Conservation (phyloP, 768 basidiomycete genomes). For the Daedalea quercina region DNA sequence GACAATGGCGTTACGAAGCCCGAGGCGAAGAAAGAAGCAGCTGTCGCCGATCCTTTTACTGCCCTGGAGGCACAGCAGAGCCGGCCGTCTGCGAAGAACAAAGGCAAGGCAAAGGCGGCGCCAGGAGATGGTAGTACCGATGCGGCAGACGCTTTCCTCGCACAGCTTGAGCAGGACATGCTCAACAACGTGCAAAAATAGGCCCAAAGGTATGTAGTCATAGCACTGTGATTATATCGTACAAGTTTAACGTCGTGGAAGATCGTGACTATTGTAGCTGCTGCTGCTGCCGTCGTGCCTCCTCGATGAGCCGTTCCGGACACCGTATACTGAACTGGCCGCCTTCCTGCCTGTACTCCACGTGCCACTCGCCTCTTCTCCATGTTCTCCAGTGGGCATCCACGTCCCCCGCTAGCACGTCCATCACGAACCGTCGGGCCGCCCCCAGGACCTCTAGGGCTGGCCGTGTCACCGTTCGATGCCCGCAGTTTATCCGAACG, state of each 20-base stretch:
- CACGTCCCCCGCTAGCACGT: constrained; percentile 39
- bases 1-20: background rate
- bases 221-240: background rate
- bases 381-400: constrained; percentile 24
- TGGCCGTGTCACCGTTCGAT: constrained; percentile 37
- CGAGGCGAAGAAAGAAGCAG: background rate
- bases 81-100: background rate
- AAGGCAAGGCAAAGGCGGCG: constrained; percentile 20
- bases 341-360: constrained; percentile 37
- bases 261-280: background rate
- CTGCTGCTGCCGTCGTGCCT: constrained; percentile 19
- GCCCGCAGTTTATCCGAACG: constrained; percentile 41
- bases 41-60: constrained; percentile 40
- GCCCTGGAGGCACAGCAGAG: constrained; percentile 32
- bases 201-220: background rate
- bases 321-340: constrained; percentile 41
- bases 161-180: constrained; percentile 60
- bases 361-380: constrained; percentile 31
- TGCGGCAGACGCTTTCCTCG: constrained; percentile 61
- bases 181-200: constrained; percentile 23
- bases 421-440: constrained; percentile 38
- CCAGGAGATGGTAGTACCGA: constrained; percentile 14
- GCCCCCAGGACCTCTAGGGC: constrained; percentile 39
- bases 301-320: constrained; percentile 39
- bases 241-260: background rate